Evolutionary conservation across 2,329 filamentous ascomycete genomes (phyloP), one percentile per base, ranked within the genome.

Genomic region (Cadophora malorum): DNA sequence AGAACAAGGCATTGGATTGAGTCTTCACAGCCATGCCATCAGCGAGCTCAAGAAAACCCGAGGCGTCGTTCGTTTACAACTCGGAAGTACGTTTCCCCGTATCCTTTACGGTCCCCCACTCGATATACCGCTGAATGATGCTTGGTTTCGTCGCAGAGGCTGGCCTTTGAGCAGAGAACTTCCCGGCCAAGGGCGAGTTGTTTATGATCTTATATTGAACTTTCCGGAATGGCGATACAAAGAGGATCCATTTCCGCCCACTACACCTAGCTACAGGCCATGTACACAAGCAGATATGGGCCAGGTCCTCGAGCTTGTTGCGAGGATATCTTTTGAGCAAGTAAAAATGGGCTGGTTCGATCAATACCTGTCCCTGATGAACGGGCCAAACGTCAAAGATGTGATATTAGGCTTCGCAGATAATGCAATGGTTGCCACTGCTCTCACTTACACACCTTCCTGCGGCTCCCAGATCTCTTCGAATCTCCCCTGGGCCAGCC

Each of bases 11-110:
- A 81, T 89, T 59, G 87, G 87, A 16, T 75, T 80, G 35, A 82
- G 81, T 65, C 79, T 89, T 41, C 84, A 89, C 72, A 79, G 82
- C 56, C 81, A 86, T 70, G 85, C 85, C 1, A 69, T 86, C 49
- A 77, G 77, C 55, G 81, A 84, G 69, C 81, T 89, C 3, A 80
- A 79, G 59, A 81, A 79, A 65, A 84, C 83, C 41, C 80, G 82
- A 25, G 85, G 85, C 19, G 82, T 89, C 19, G 81, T 81, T 50
- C 82, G 84, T 19, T 76, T 88, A 59, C 85, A 87, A 70, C 80
- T 89, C 12, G 87, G 87, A 59, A 86, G 83, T 72, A 85, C 85
- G 0, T 89, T 88, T 71, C 87, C 87, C 31, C 82, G 87, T 28
- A 79, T 89, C 0, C 76, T 89, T 5, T 86, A 84, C 72, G 87